Percentiles rank a stretch among this genome's conserved stretches.
phyloP scores from a whole-genome alignment of 2,329 filamentous ascomycete species.

The Sphaerulina musiva region DNA sequence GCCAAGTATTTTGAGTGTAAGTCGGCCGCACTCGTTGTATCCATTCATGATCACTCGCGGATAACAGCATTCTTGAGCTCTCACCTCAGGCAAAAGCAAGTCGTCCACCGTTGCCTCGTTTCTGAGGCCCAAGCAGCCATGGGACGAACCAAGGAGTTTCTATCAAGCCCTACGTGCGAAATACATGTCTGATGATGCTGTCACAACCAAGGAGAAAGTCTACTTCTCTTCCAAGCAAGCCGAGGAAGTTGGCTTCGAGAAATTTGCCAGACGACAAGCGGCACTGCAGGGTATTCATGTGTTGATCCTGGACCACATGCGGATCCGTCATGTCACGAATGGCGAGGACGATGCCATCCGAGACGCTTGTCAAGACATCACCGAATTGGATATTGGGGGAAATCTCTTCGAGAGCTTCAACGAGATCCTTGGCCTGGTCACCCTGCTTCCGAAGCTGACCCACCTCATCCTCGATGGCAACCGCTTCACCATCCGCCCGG shows the following conservation, averaged over 20 bases:
- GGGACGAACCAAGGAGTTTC: slow-evolving; percentile 65
- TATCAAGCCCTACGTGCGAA: slow-evolving; percentile 74
- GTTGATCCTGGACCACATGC: slow-evolving; percentile 72
- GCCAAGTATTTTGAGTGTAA: slow-evolving; percentile 77
- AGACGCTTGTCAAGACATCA: slow-evolving; percentile 51
- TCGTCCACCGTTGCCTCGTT: slow-evolving; percentile 75
- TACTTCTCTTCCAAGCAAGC: slow-evolving; percentile 74
- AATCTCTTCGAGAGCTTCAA: slow-evolving; percentile 67
- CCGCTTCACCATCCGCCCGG: slow-evolving; percentile 46
- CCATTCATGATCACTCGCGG: background rate
- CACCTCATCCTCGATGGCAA: slow-evolving; percentile 51
- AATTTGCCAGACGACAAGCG: slow-evolving; percentile 74
- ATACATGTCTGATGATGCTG: slow-evolving; percentile 55
- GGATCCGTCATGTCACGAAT: slow-evolving; percentile 42
- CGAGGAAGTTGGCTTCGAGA: slow-evolving; percentile 92
- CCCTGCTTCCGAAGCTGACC: slow-evolving; percentile 58
- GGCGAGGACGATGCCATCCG: slow-evolving; percentile 45
- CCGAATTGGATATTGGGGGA: slow-evolving; percentile 75
- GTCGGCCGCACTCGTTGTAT: slow-evolving; percentile 13
- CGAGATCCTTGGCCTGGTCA: slow-evolving; percentile 65
- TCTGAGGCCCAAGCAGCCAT: slow-evolving; percentile 66
- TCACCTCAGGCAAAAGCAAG: slow-evolving; percentile 51
- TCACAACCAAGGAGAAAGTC: slow-evolving; percentile 48
- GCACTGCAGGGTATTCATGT: slow-evolving; percentile 70
- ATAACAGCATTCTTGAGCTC: slow-evolving; percentile 21